Evolutionary conservation across 352 stramenopile genomes (phyloP).

Genomic region (Globisporangium cederbergense): DNA sequence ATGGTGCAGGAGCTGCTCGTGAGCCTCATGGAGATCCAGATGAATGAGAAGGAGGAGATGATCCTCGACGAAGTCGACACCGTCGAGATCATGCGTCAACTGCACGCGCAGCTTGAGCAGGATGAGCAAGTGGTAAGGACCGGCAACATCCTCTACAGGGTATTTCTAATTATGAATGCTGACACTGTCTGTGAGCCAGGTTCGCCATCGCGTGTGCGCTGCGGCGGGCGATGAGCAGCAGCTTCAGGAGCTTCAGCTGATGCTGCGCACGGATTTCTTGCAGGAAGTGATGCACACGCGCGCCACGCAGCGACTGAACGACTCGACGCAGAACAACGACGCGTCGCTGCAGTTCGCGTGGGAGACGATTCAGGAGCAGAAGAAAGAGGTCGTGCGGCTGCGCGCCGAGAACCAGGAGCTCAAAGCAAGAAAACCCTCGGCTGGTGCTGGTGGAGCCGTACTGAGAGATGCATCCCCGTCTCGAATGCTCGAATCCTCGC

Average conservation of each 20-base stretch:
- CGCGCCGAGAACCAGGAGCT: slow-evolving; percentile 50
- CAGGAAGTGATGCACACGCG: slow-evolving; percentile 31
- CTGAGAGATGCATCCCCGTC: slow-evolving; percentile 2
- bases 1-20: slow-evolving; percentile 68
- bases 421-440: slow-evolving; percentile 13
- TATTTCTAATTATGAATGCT: neutral
- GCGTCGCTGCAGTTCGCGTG: slow-evolving; percentile 71
- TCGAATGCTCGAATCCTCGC: slow-evolving; percentile 6
- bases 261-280: slow-evolving; percentile 50
- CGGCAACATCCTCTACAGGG: too few relatives aligned
- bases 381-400: slow-evolving; percentile 62
- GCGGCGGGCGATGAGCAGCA: slow-evolving; percentile 50
- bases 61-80: slow-evolving; percentile 60
- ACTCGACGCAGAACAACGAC: slow-evolving; percentile 37
- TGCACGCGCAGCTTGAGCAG: slow-evolving; percentile 42
- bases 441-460: neutral
- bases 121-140: slow-evolving; percentile 37
- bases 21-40: slow-evolving; percentile 44
- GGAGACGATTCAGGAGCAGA: slow-evolving; percentile 74
- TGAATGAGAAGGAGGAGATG: slow-evolving; percentile 49
- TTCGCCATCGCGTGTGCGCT: slow-evolving; percentile 37
- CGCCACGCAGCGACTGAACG: slow-evolving; percentile 17
- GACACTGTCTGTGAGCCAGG: slow-evolving; percentile 17
- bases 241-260: slow-evolving; percentile 45
- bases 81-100: slow-evolving; percentile 46